Conservation (phyloP, 1,284 basidiomycete genomes). For the Fomitopsis palustris region DNA sequence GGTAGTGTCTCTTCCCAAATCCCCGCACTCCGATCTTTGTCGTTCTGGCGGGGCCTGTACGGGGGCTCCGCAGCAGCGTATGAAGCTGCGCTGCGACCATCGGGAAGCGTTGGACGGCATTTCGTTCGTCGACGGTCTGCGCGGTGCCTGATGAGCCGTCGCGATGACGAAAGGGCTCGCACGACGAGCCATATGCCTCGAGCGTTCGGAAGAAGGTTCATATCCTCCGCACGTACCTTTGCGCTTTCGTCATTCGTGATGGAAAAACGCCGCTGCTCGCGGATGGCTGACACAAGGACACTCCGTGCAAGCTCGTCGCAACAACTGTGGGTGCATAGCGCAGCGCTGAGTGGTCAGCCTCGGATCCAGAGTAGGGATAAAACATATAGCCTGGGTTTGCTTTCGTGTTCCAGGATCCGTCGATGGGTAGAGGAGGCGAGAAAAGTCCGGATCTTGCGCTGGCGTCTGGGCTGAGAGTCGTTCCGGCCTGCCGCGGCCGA, state of each 20-base stretch:
- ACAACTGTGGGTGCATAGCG: neutral
- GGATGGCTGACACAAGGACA: neutral
- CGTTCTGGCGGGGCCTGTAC: neutral
- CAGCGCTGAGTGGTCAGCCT: neutral
- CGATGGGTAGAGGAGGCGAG: neutral
- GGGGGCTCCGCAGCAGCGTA: neutral
- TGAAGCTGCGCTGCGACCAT: neutral
- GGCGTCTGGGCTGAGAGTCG: neutral
- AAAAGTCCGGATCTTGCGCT: neutral
- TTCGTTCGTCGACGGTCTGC: neutral
- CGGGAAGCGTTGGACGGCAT: neutral
- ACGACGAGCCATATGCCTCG: neutral
- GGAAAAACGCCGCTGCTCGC: neutral
- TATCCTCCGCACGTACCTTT: neutral
- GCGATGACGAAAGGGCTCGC: too few relatives aligned
- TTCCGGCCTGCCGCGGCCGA: neutral
- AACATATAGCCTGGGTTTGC: neutral
- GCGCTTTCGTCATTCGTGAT: neutral
- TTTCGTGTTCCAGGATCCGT: neutral
- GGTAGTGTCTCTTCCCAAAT: neutral
- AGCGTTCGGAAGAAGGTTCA: neutral
- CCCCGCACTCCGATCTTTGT: neutral
- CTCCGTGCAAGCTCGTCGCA: neutral
- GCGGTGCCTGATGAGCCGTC: neutral
- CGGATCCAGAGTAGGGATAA: neutral